Evolutionary conservation across 345 rosid species (phyloP), one percentile per base, ranked within the genome.

Genomic region (Gossypium ekmanianum): DNA sequence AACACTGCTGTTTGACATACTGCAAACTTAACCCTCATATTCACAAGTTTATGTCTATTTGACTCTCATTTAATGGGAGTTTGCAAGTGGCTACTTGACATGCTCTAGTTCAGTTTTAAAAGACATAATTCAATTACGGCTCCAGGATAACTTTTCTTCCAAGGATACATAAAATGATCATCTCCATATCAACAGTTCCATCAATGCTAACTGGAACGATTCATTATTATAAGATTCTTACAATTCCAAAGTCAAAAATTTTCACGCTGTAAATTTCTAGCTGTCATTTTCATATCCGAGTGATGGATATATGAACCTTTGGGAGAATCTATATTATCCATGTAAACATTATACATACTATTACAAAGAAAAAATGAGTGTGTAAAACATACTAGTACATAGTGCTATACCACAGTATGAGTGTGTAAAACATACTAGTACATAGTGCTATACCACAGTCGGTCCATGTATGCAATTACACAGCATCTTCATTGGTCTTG

Each of bases 401-500:
- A 34, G 41, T 34, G 1, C 41, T 34, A 34, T 34, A 34, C 41
- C 41, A 70, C 39, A 29, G 14, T 26, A 11, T 20, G 4, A 4
- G 13, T 51, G 29, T 11, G 13, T 2, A 69, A 10, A 52, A 51
- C 17, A 51, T 52, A 45, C 9, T 34, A 34, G 7, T 5, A 6
- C 41, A 34, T 5, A 34, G 41, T 34, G 1, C 41, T 34, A 34
- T 34, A 34, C 41, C 41, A 70, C 39, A 29, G 14, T 26, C 50
- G n/a, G 39, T 61, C 64, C 58, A 59, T 17, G 11, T 61, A 4
- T 61, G 44, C 16, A 44, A 17, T 41, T 55, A 54, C 41, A 41
- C 56, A 26, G 79, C 22, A 57, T 3, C 81, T 47, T 14, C 77
- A 41, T 41, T 7, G 43, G 22, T 56, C 65, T 75, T 77, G 44